Base-by-base conservation (phyloP, 1,284 basidiomycete genomes). In the Naganishia albida region DNA sequence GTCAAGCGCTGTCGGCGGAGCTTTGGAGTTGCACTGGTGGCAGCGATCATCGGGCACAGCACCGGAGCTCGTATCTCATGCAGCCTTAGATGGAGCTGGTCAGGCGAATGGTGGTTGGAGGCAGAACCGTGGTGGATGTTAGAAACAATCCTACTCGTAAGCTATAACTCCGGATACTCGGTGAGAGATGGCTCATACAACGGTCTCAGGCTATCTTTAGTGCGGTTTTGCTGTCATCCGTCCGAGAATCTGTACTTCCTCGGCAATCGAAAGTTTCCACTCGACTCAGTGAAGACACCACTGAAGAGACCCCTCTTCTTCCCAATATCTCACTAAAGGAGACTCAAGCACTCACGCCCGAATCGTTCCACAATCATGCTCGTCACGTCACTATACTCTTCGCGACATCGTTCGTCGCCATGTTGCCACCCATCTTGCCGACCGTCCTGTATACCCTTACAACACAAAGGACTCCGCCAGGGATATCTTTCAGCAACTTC, bases 371-470 rank as follows among this genome's bases (percentile, higher is more conserved):
- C 7, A n/a, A 18, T 26, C 57, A 65, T 49, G 25, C 56, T 40
- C 48, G 34, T 15, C 20, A 60, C 56, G 50, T 30, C 43, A 42
- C 54, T 10, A 25, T 50, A 42, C 73, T 75, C 65, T 49, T 70
- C 52, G 10, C 49, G 18, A 13, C 64, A n/a, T 43, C 70, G 28
- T 25, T 68, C 6, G 18, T 70, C n/a, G 30, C 71, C 20, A 15
- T 46, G 16, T 18, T 73, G 48, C 15, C 71, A 13, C 74, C 73
- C 40, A 26, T 67, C 7, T 7, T 71, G 3, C 75, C 78, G 0
- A 57, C 64, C 7, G 70, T 76, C 28, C 23, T 70, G 25, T 75
- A 74, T 66, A 74, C 70, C 18, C 26, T 73, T 38, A 23, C 57
- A 20, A 74, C 71, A 18, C 69, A 70, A 23, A 38, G 30, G 1